A percentile compares a stretch with the other conserved stretches of the same genome.
These are phyloP conservation scores for Coemansia sp. DNA, from an alignment of 192 early-diverging fungal genomes.

Conservation along the genomic window DNA sequence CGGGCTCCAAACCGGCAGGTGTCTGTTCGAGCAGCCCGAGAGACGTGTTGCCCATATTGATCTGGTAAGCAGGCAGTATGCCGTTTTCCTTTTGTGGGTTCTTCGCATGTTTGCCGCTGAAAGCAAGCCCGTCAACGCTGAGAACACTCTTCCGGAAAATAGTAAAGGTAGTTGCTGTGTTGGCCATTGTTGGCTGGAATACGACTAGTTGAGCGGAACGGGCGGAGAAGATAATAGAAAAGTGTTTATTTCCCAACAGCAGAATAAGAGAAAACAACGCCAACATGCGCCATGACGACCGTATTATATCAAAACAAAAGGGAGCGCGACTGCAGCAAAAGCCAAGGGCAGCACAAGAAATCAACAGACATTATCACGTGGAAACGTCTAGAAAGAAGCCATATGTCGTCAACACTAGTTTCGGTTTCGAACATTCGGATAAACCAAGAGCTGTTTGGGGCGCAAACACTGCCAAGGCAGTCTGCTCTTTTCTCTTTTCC, in stretches of 20 bases:
- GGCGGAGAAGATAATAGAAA: neutral
- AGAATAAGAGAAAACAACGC: neutral
- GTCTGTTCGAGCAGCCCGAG: neutral
- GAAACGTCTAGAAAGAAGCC: neutral
- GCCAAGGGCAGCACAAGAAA: neutral
- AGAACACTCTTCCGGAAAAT: slow-evolving; percentile 1
- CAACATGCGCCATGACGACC: neutral
- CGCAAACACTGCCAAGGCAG: neutral
- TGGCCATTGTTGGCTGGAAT: no score
- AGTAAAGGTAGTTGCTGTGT: neutral
- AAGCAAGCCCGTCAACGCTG: neutral
- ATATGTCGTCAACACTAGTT: neutral
- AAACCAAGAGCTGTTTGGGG: neutral
- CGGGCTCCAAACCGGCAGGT: neutral
- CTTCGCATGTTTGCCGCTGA: neutral
- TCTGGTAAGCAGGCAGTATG: neutral
- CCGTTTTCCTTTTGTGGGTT: slow-evolving; percentile 2
- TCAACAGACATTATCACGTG: neutral
- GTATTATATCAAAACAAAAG: no score
- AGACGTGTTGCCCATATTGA: neutral
- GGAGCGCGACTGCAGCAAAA: no score
- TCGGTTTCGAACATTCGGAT: neutral
- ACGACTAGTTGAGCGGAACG: neutral
- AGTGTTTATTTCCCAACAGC: neutral
- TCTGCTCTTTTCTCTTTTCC: neutral